These are phyloP conservation scores for Tetrahymena malaccensis DNA, from an alignment of 73 alveolate species.

Conservation along the genomic window DNA sequence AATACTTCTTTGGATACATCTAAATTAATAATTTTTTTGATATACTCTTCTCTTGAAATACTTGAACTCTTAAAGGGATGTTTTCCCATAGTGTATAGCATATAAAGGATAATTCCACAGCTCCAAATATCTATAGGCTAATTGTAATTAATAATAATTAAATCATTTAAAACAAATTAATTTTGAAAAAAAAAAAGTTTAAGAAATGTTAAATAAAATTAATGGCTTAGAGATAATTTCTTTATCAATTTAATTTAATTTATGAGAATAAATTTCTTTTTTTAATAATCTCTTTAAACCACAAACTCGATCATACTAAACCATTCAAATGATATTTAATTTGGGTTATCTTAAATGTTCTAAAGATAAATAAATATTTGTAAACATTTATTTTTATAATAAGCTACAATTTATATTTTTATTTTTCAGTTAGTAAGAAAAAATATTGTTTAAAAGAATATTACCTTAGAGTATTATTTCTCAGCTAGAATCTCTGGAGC, in stretches of 20 bases:
- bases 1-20: background rate
- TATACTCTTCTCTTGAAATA: constrained; percentile 25
- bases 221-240: background rate
- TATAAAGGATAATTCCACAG: constrained; percentile 86
- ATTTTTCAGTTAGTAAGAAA: background rate
- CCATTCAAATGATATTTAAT: too few relatives aligned
- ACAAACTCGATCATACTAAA: background rate
- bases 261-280: background rate
- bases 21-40: constrained; percentile 15
- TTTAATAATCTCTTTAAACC: background rate
- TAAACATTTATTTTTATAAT: too few relatives aligned
- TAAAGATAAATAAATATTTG: background rate
- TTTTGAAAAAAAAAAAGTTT: background rate
- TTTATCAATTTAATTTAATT: background rate
- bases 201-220: background rate
- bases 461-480: constrained; percentile 59
- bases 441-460: background rate
- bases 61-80: constrained; percentile 80
- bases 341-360: too few relatives aligned
- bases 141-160: background rate
- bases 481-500: constrained; percentile 70
- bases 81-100: constrained; percentile 61
- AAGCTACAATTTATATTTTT: background rate
- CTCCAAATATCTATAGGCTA: constrained; percentile 67
- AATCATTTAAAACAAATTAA: background rate